Conservation (phyloP, 1,139 yeast genomes). For the Wickerhamomyces sp. region DNA sequence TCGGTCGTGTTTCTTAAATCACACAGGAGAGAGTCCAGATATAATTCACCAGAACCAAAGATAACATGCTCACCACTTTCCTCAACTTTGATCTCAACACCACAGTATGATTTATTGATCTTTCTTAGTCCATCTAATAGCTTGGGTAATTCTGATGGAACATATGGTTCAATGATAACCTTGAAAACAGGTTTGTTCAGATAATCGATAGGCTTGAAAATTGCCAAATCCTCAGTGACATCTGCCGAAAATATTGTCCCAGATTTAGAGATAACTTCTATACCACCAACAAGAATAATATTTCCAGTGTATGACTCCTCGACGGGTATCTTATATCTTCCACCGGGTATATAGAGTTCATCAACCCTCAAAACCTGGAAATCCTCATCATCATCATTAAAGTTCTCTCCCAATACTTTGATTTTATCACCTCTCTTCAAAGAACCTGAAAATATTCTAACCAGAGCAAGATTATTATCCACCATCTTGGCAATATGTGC, state of each 20-base stretch:
- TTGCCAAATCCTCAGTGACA: conserved; percentile 23
- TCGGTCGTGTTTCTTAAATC: conserved; percentile 65
- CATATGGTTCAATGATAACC: conserved; percentile 76
- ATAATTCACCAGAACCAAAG: conserved; percentile 82
- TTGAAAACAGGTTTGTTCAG: conserved; percentile 61
- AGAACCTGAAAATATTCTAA: conserved; percentile 59
- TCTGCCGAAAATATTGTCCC: conserved; percentile 44
- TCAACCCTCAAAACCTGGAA: conserved; percentile 35
- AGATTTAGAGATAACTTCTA: conserved; percentile 49
- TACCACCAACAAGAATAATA: conserved; percentile 62
- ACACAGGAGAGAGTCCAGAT: conserved; percentile 77
- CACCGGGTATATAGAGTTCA: conserved; percentile 59
- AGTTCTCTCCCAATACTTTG: conserved; percentile 54
- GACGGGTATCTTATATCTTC: conserved; percentile 61
- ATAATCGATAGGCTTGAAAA: conserved; percentile 40
- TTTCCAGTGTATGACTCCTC: conserved; percentile 57
- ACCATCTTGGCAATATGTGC: conserved; percentile 62
- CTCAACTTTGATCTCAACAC: conserved; percentile 65
- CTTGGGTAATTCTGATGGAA: conserved; percentile 74
- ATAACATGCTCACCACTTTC: conserved; percentile 87
- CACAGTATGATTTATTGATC: conserved; percentile 59
- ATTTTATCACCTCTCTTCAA: conserved; percentile 44
- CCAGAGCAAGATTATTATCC: conserved; percentile 43
- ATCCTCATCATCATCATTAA: conserved; percentile 48
- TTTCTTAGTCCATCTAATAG: conserved; percentile 64